phyloP scores from a whole-genome alignment of 345 rosid species.

The Ceriops decandra region DNA sequence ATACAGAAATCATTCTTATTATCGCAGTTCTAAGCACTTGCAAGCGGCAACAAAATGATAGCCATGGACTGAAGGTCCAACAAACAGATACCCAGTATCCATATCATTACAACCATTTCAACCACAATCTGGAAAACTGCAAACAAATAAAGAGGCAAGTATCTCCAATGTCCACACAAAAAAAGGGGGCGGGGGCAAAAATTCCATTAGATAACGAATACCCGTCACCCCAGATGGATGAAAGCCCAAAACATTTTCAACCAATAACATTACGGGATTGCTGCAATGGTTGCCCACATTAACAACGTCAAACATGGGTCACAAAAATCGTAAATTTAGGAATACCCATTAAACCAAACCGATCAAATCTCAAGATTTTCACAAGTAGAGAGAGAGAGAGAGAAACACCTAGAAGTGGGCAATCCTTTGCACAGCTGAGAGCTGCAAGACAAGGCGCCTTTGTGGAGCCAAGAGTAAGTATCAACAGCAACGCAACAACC shows the following conservation, averaged over 20 bases:
- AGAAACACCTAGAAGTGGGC: conserved; percentile 53
- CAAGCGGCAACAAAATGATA: not conserved
- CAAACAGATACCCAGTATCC: not conserved
- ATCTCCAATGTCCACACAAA: not conserved
- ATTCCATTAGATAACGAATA: conserved; percentile 2
- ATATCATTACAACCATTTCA: not conserved
- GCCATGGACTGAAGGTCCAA: not conserved
- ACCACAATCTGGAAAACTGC: not conserved
- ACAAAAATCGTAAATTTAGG: not conserved
- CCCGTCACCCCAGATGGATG: conserved; percentile 9
- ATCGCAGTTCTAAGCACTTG: not conserved
- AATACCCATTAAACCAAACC: not conserved
- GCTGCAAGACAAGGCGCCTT: conserved; percentile 70
- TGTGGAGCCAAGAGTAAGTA: conserved; percentile 94
- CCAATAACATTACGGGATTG: not conserved
- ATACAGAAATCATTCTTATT: too few relatives aligned
- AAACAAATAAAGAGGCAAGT: not conserved
- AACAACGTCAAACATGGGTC: not conserved
- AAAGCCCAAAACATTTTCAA: conserved; percentile 6
- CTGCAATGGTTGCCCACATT: not conserved
- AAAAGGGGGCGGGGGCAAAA: not conserved
- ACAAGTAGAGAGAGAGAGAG: not conserved
- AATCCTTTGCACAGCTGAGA: conserved; percentile 63
- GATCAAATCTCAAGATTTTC: not conserved
- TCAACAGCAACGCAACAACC: conserved; percentile 84